Conservation (phyloP, 352 stramenopile genomes). For the Hyaloperonospora arabidopsidis region DNA sequence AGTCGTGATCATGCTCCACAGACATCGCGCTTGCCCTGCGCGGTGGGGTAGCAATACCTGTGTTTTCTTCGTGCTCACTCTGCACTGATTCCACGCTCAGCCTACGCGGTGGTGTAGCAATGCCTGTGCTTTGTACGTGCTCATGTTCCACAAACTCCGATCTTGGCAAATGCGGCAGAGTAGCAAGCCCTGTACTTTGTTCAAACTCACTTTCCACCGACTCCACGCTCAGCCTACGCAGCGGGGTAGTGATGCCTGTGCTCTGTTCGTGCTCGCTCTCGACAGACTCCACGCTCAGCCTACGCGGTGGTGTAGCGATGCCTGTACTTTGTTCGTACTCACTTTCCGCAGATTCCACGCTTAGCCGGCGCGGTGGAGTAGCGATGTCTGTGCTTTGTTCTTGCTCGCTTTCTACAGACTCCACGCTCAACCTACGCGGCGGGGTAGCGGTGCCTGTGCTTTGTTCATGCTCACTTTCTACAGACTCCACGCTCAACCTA, state of each 20-base stretch:
- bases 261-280: slow-evolving; percentile 15
- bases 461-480: too few relatives aligned
- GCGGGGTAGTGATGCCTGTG: slow-evolving; percentile 2
- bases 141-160: slow-evolving; percentile 2
- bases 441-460: too few relatives aligned
- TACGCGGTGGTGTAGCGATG: too few relatives aligned
- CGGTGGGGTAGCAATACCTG: neutral
- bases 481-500: too few relatives aligned
- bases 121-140: neutral
- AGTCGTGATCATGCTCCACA: slow-evolving; percentile 1
- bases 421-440: too few relatives aligned
- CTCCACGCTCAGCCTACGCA: slow-evolving; percentile 7
- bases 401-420: too few relatives aligned
- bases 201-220: slow-evolving; percentile 7
- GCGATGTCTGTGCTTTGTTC: too few relatives aligned
- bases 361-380: too few relatives aligned
- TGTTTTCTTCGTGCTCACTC: slow-evolving; percentile 3
- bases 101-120: neutral
- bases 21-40: slow-evolving; percentile 7
- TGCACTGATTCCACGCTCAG: neutral
- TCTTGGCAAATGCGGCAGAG: slow-evolving; percentile 1
- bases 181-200: neutral
- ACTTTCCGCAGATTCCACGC: too few relatives aligned
- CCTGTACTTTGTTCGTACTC: too few relatives aligned
- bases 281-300: too few relatives aligned